Conservation (phyloP, 805 yeast genomes). For the Candida sanyiensis region DNA sequence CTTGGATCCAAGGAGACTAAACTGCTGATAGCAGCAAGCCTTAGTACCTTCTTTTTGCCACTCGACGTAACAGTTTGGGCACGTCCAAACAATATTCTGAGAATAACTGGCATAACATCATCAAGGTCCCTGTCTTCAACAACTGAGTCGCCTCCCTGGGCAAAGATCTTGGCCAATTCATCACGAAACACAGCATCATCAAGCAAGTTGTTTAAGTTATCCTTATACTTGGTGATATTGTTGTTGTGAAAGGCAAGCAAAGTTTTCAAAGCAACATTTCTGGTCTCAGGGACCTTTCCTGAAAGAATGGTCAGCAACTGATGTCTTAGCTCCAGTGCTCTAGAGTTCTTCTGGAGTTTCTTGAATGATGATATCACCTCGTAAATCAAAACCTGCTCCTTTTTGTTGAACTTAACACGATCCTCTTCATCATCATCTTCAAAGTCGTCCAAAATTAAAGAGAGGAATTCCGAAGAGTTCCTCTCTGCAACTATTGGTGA, state of each 20-base stretch:
- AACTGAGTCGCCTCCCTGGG: constrained; percentile 42
- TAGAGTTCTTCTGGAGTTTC: constrained; percentile 49
- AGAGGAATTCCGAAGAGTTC: constrained; percentile 50
- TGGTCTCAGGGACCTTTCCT: constrained; percentile 55
- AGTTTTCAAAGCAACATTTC: constrained; percentile 66
- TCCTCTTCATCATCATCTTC: constrained; percentile 21
- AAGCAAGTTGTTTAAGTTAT: constrained; percentile 63
- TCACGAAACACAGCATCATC: constrained; percentile 85
- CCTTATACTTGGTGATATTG: constrained; percentile 60
- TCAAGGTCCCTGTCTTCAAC: constrained; percentile 58
- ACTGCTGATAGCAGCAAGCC: constrained; percentile 61
- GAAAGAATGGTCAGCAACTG: constrained; percentile 53
- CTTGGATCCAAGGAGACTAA: constrained; percentile 50
- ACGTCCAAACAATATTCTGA: constrained; percentile 81
- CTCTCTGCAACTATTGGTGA: constrained; percentile 69
- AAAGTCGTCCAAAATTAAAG: constrained; percentile 56
- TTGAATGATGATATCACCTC: constrained; percentile 60
- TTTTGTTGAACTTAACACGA: constrained; percentile 35
- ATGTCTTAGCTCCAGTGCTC: constrained; percentile 46
- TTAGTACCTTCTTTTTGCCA: constrained; percentile 67
- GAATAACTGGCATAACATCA: constrained; percentile 60
- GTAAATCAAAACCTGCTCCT: constrained; percentile 54
- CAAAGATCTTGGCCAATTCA: constrained; percentile 64
- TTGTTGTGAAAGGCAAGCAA: constrained; percentile 59
- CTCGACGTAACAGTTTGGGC: constrained; percentile 65